Evolutionary conservation across 2,329 filamentous ascomycete genomes (phyloP), one percentile per base, ranked within the genome.

Genomic region (Talaromyces funiculosus): DNA sequence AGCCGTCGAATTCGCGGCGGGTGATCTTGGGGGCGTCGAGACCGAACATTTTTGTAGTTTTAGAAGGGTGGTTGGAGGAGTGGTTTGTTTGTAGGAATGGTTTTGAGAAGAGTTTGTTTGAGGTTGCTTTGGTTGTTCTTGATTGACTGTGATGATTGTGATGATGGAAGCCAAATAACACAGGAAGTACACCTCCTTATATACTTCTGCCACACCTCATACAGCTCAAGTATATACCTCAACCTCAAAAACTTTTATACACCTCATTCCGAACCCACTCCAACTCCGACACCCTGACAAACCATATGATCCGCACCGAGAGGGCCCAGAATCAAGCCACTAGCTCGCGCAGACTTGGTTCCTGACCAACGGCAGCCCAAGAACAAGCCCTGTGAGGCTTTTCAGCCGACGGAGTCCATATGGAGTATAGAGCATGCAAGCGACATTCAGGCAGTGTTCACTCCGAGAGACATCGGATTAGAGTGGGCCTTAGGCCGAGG

Each of bases 31-130:
- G 54, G 29, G 29, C 37, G 45, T 35, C 38, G 26, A 60, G 47
- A n/a, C 53, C 53, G 43, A 57, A 57, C 59, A 61, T 61, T 61
- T 53, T 61, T 33, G 24, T 45, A 33, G 16, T 31, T 20, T 35
- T n/a, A 14, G 10, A 6, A 40, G n/a, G 20, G 9, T 14, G 24
- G n/a, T 38, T 57, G 45, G 47, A 51, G 24, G 45, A 9, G 6
- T 45, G 49, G 31, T 33, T 43, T 20, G 7, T 18, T 45, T 29
- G 33, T 33, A 40, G 43, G 14, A 24, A 9, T 53, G 9, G 26
- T 29, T 40, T 37, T 20, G 14, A 2, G 33, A 38, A 8, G 29
- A 26, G 0, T 45, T 9, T 7, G 16, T 0, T 45, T 57, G 55
- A 54, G 3, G 22, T 53, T 53, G 51, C 3, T 54, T 29, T 33